A percentile compares a stretch with the other conserved stretches of the same genome.
Evolutionary conservation across 139 green algal species (phyloP).

Genomic region (Zygnema cylindricum): DNA sequence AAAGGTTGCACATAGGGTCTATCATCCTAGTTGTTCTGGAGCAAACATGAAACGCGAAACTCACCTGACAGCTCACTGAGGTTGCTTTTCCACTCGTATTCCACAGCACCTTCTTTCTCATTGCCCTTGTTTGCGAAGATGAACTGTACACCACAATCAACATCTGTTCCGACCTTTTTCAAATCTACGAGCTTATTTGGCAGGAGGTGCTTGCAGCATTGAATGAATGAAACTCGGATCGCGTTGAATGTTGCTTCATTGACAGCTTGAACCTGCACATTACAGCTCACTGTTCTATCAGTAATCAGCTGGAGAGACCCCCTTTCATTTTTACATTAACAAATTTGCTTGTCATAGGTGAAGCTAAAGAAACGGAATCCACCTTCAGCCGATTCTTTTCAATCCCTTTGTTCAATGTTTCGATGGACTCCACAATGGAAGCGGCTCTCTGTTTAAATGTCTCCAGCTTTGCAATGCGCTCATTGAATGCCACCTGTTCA

Average conservation of each 20-base stretch:
- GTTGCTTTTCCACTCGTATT: slow-evolving; percentile 12
- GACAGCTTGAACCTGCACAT: slow-evolving; percentile 17
- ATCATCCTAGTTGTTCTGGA: no score
- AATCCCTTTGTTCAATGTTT: slow-evolving; percentile 25
- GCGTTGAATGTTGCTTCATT: slow-evolving; percentile 4
- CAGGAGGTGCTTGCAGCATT: slow-evolving; percentile 25
- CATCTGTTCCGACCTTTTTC: slow-evolving; percentile 13
- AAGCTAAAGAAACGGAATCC: neutral
- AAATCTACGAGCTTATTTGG: slow-evolving; percentile 32
- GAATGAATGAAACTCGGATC: slow-evolving; percentile 6
- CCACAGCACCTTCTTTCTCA: neutral
- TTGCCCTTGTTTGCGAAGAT: slow-evolving; percentile 7
- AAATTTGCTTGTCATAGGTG: no score
- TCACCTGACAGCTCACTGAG: slow-evolving; percentile 37
- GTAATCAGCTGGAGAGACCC: no score
- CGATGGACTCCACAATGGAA: slow-evolving; percentile 25
- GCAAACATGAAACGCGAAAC: neutral
- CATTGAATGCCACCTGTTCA: neutral
- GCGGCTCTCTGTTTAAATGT: slow-evolving; percentile 25
- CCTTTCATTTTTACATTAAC: no score
- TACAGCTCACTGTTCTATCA: no score
- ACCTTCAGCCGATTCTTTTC: neutral
- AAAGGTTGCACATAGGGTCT: no score
- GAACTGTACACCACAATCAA: slow-evolving; percentile 24
- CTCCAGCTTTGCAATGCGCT: neutral